Base-by-base conservation (phyloP, 164 flowering plant genomes). In the Piper betle region DNA sequence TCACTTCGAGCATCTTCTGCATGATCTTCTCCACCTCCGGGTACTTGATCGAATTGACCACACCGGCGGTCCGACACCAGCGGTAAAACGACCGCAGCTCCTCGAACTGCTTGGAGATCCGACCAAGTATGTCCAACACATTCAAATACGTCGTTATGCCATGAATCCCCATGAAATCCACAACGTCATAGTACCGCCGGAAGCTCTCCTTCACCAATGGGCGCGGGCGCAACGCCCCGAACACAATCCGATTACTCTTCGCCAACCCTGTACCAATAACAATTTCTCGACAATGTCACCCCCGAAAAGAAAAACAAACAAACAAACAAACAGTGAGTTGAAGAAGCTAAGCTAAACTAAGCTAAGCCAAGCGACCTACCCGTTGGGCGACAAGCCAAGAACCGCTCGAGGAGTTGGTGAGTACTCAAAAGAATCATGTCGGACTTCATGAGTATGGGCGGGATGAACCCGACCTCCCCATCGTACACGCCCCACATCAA, bases 321-420 rank as follows among this genome's bases (percentile, higher is more conserved):
- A 3, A 4, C 17, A 16, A 4, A 53, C 7, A n/a, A n/a, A 9
- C 20, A n/a, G 17, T 53, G 55, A 46, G 50, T 46, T 10, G 3
- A 46, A 46, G 50, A 46, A 15, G 50, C 0, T 2, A 15, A 46
- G 15, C 15, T 25, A 25, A 25, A 25, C 2, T 25, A 46, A 9
- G 15, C 46, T 46, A 15, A 46, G 17, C 16, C 6, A 5, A 7
- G 33, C 56, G 33, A 50, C 54, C 97, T 25, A 25, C 33, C 96
- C 72, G 97, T 82, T 5, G 98, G 97, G 2, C 86, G 73, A 59
- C 94, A 87, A 8, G 96, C 97, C 0, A 89, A 64, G 60, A 92
- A 84, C 6, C 97, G 78, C 46, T 92, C 94, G 18, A 92, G 79
- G 3, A 92, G 83, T 62, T 82, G 85, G 20, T 86, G 82, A 25